These are phyloP conservation scores for Funneliformis caledonium DNA, from an alignment of 371 early-diverging fungal genomes.

Conservation along the genomic window DNA sequence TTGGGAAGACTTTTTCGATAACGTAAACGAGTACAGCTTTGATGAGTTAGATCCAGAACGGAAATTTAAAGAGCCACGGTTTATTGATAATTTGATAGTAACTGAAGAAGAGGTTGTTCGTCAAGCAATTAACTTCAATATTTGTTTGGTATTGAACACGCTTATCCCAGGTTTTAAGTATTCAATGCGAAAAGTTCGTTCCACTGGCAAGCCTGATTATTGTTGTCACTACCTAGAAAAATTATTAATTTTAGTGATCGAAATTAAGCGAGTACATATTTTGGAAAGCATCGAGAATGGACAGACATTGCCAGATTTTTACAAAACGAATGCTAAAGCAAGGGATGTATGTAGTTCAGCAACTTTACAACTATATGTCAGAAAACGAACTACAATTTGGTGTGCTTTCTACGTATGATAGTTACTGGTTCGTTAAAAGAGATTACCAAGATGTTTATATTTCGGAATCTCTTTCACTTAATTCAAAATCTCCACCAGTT, in stretches of 20 bases:
- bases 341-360: constrained; percentile 7
- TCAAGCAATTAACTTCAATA: constrained; percentile 3
- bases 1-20: constrained; percentile 16
- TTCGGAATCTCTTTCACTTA: constrained; percentile 1
- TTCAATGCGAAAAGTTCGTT: background rate
- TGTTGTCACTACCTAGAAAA: background rate
- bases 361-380: constrained; percentile 22
- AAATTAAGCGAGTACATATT: background rate
- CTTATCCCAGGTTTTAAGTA: background rate
- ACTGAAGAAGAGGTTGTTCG: constrained; percentile 23
- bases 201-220: constrained; percentile 17
- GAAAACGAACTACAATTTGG: constrained; percentile 8
- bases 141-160: constrained; percentile 26
- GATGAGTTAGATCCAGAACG: background rate
- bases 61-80: background rate
- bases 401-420: constrained; percentile 12
- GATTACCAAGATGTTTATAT: constrained; percentile 13
- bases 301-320: constrained; percentile 21
- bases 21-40: constrained; percentile 1
- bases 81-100: background rate
- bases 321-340: background rate
- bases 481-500: constrained; percentile 21
- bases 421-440: constrained; percentile 12
- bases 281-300: background rate
- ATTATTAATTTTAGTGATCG: background rate